These are phyloP conservation scores for Cladophialophora exuberans DNA, from an alignment of 2,329 filamentous ascomycete species.

Conservation along the genomic window DNA sequence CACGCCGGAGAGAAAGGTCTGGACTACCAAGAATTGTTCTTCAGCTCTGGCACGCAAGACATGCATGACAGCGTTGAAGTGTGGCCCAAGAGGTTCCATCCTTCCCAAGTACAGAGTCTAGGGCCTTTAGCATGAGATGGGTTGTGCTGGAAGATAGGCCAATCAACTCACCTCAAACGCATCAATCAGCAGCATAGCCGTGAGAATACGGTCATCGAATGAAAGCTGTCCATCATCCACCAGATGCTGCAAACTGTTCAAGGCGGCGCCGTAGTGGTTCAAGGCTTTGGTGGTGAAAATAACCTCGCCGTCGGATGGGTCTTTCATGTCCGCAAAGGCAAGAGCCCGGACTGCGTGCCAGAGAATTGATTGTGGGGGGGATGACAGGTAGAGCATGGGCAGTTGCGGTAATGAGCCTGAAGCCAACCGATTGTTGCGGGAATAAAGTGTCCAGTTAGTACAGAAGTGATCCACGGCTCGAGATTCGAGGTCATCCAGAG, in stretches of 20 bases:
- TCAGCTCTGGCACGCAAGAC: conserved; percentile 15
- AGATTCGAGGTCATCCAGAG: conserved; percentile 1
- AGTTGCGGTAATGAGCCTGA: conserved; percentile 14
- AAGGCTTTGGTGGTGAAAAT: conserved; percentile 6
- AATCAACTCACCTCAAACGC: conserved; percentile 15
- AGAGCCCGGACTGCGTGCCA: conserved; percentile 16
- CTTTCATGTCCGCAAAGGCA: conserved; percentile 19
- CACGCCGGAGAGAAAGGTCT: conserved; percentile 16
- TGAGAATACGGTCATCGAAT: conserved; percentile 15
- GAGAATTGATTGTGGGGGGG: conserved; percentile 11
- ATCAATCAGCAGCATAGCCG: conserved; percentile 21
- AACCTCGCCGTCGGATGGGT: background rate
- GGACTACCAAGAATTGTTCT: conserved; percentile 11
- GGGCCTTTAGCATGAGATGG: conserved; percentile 2
- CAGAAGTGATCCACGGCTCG: conserved; percentile 18
- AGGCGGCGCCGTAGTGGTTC: conserved; percentile 14
- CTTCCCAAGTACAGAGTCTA: conserved; percentile 15
- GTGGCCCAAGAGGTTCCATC: conserved; percentile 17
- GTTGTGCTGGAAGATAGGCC: background rate
- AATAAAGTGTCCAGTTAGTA: conserved; percentile 20
- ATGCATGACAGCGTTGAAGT: conserved; percentile 13
- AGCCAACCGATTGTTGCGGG: conserved; percentile 11
- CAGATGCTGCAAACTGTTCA: conserved; percentile 1
- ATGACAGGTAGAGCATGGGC: conserved; percentile 2
- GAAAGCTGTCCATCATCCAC: conserved; percentile 7